Evolutionary conservation across 208 protist genomes (phyloP), one percentile per base, ranked within the genome.

Genomic region (Tetramitus jugosus): DNA sequence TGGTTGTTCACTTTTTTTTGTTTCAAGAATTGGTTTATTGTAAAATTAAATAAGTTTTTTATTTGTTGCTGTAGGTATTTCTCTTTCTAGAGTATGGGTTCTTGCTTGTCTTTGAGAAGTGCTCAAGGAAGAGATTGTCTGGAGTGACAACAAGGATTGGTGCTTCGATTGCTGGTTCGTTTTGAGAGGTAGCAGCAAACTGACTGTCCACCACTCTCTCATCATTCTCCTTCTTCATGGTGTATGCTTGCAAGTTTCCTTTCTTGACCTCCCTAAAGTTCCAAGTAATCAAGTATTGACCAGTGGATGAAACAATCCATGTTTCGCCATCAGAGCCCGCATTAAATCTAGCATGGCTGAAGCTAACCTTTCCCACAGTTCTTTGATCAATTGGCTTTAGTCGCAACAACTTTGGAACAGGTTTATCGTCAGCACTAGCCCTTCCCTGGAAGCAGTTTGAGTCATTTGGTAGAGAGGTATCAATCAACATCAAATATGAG

Each of bases 401-500:
- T 49, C 49, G 65, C 26, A 71, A 37, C 10, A 20, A 49, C 35
- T 40, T 71, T 42, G 65, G 65, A 6, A 33, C 35, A 37, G 65
- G 65, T 71, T 71, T 71, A 6, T 71, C 8, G 10, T 71, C 49
- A 49, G 39, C 65, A 35, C 65, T 40, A 49, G 65, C 49, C 26
- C 0, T 71, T 35, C 20, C 56, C 4, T 62, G 17, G n/a, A n/a
- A n/a, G n/a, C n/a, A n/a, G n/a, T n/a, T n/a, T n/a, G n/a, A n/a
- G 4, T 33, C 56, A 26, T 62, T 26, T 35, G 65, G 65, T 40
- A 71, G 43, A 4, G n/a, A 6, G 20, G 65, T 71, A 8, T 65
- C 42, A 10, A 79, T 42, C 4, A 79, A 37, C 33, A 79, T 31
- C 31, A 79, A 45, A 46, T 76, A 79, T 29, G 0, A 53, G 10